Conservation (phyloP, 2,329 filamentous ascomycete genomes). For the Colletotrichum tropicicola region DNA sequence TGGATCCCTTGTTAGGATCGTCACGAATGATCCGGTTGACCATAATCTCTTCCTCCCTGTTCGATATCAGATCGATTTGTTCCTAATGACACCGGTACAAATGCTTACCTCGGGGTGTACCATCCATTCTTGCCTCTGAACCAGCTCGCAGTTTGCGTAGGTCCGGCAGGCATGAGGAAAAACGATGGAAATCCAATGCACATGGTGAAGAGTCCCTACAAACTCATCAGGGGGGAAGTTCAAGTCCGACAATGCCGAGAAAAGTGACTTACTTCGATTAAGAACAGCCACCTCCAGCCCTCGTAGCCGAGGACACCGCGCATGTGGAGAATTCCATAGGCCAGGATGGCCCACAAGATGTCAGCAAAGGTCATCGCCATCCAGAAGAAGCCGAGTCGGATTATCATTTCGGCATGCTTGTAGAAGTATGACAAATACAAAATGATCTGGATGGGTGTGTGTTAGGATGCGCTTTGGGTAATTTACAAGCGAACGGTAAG, state of each 20-base stretch:
- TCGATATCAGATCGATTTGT: neutral
- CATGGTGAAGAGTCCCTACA: constrained; percentile 49
- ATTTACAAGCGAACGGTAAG: accelerated
- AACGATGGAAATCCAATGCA: constrained; percentile 61
- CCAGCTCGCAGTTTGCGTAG: constrained; percentile 61
- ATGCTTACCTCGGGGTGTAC: constrained; percentile 61
- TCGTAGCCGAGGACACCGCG: constrained; percentile 44
- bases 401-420: constrained; percentile 48
- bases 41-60: constrained; percentile 65
- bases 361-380: constrained; percentile 50
- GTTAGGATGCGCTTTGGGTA: neutral
- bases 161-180: constrained; percentile 62
- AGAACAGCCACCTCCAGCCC: constrained; percentile 61
- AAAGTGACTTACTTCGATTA: constrained; percentile 54
- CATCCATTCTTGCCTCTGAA: constrained; percentile 64
- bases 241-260: too few species aligned
- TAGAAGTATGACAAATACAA: constrained; percentile 56
- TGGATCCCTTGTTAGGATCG: constrained; percentile 66
- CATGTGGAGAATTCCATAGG: constrained; percentile 50
- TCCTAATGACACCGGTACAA: neutral
- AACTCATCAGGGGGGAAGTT: constrained; percentile 30
- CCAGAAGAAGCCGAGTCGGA: constrained; percentile 52
- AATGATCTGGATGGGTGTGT: constrained; percentile 37
- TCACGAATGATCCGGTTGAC: constrained; percentile 68
- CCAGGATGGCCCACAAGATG: constrained; percentile 48